Evolutionary conservation across 1,284 basidiomycete genomes (phyloP), one percentile per base, ranked within the genome.

Genomic region (Leccinum subatratum): DNA sequence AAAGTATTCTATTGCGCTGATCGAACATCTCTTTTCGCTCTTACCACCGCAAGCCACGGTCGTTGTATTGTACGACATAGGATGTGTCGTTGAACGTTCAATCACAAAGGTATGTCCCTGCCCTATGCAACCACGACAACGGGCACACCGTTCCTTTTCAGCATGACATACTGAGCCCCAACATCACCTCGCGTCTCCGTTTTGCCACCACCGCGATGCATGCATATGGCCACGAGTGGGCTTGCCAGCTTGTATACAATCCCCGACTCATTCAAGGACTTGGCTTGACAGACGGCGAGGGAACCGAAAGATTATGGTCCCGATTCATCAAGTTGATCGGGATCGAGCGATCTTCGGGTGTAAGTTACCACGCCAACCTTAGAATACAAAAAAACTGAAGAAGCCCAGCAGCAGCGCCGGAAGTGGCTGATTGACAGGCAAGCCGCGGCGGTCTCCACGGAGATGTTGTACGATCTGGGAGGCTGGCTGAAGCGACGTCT

Each of bases 251-350:
- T 0, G 7, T 37, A 1, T 58, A 58, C 22, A 65, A 65, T 12
- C 62, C 56, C 0, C 3, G 39, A 0, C 6, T 59, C 14, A 59
- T 32, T n/a, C 3, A 18, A 57, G 54, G 25, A 6, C 54, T 30
- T 32, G 57, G 57, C n/a, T 20, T 65, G 14, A 14, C 42, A 1
- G 62, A 65, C 37, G 22, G 56, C 1, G 37, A 65, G 30, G 64
- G 64, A 2, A 59, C 42, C 0, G 56, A 65, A n/a, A 20, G 37
- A 4, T 16, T 65, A 3, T 65, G 62, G 64, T 65, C 62, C 3
- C 7, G 30, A 7, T 34, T 65, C 3, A 64, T 65, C 12, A 63
- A 65, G 22, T 20, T 64, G 1, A 65, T 65, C 6, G n/a, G 62
- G 3, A 56, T 64, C 12, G 57, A 66, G 32, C 14, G 25, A 18